Evolutionary conservation across 2,329 filamentous ascomycete species (phyloP).

Genomic region (Claviceps sp.): DNA sequence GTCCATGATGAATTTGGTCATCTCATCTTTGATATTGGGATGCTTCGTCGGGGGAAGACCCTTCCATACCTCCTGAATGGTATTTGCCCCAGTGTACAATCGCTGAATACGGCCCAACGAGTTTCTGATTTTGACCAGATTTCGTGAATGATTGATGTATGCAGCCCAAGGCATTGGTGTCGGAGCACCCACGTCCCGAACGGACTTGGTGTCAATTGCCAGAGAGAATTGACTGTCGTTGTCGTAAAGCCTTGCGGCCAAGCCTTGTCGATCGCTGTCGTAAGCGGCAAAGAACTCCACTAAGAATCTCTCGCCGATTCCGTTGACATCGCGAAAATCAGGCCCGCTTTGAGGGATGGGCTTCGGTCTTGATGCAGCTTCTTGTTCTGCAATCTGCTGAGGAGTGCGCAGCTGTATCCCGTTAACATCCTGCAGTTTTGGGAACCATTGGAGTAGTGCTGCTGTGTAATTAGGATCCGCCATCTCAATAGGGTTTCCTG

Average conservation of each 20-base stretch:
- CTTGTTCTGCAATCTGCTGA: constrained; percentile 48
- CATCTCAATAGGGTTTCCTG: constrained; percentile 59
- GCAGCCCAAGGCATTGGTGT: constrained; percentile 49
- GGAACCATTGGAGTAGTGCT: constrained; percentile 71
- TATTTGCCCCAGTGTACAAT: constrained; percentile 47
- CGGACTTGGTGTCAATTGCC: constrained; percentile 50
- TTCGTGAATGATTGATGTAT: constrained; percentile 68
- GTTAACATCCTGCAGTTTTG: constrained; percentile 66
- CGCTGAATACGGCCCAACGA: constrained; percentile 48
- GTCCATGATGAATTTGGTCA: constrained; percentile 69
- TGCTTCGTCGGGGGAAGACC: constrained; percentile 61
- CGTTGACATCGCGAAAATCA: constrained; percentile 60
- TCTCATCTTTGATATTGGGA: constrained; percentile 51
- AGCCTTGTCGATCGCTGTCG: constrained; percentile 53
- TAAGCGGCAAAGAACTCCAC: constrained; percentile 60
- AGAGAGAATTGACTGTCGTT: constrained; percentile 61
- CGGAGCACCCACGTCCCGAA: constrained; percentile 30
- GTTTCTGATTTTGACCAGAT: constrained; percentile 56
- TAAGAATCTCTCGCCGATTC: constrained; percentile 65
- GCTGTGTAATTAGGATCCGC: constrained; percentile 46
- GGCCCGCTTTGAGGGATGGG: constrained; percentile 50
- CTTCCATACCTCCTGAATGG: constrained; percentile 57
- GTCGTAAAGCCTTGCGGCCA: constrained; percentile 62
- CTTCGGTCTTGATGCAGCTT: constrained; percentile 36
- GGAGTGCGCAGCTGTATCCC: constrained; percentile 58